Evolutionary conservation across 179 eudicot genomes (phyloP), one percentile per base, ranked within the genome.

Genomic region (Drosera spatulata): DNA sequence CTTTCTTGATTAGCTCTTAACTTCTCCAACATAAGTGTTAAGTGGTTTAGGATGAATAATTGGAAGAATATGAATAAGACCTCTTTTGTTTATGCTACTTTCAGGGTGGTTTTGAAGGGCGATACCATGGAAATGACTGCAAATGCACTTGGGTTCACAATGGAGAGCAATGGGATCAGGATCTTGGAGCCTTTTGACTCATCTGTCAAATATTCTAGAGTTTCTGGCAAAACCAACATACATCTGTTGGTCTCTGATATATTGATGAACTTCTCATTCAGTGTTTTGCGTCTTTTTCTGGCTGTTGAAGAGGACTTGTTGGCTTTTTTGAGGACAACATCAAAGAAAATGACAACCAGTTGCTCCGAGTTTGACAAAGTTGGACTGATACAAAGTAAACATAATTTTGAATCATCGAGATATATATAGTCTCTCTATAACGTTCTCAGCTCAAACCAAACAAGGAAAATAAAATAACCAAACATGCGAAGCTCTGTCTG

Each of bases 111-210:
- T 75, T 55, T 83, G 73, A 85, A 87, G 76, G 96, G 87, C 12
- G 94, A 94, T 43, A 78, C 85, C 33, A 60, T 87, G 73, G 96
- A 94, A 76, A 66, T 90, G 85, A 82, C 74, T 71, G 95, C 86
- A 50, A 77, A 83, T 82, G 86, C 81, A 60, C 87, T 87, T 75
- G 99, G 97, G 56, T 75, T 94, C 5, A 85, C 95, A 22, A 78
- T 94, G 91, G 97, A 94, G 75, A 87, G 99, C 82, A 94, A 82
- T 68, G 99, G 97, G 60, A 78, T 94, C 66, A 82, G 84, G 75
- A 82, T 94, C 58, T 68, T 94, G 79, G 99, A 94, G 82, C 99
- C 99, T 61, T 94, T 90, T 80, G 99, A 94, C 76, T 80, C 96
- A 61, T 79, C 78, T 46, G 62, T 87, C 72, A 83, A 83, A 72